Conservation (phyloP, 305 asterid genomes). For the Fraxinus velutina region DNA sequence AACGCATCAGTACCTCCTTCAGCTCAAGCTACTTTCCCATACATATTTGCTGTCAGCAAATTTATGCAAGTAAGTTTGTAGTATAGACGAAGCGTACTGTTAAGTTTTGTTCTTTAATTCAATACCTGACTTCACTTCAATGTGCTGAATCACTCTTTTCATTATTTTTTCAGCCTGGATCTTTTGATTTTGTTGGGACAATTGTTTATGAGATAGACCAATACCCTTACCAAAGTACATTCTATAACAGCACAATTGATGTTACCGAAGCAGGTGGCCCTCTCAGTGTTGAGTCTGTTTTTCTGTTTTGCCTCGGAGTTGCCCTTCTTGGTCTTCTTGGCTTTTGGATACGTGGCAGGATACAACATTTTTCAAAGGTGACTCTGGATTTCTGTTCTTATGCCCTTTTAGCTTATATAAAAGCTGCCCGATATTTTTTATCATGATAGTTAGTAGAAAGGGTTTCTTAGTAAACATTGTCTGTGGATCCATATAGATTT, state of each 20-base stretch:
- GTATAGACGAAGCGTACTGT: neutral
- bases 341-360: slow-evolving; percentile 59
- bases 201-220: slow-evolving; percentile 84
- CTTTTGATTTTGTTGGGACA: slow-evolving; percentile 83
- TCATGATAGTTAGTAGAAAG: neutral
- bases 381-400: neutral
- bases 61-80: slow-evolving; percentile 72
- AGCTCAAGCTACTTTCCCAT: slow-evolving; percentile 85
- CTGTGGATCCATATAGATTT: neutral
- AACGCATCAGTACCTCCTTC: slow-evolving; percentile 88
- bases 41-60: slow-evolving; percentile 81
- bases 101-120: slow-evolving; percentile 1
- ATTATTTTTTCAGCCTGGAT: slow-evolving; percentile 63
- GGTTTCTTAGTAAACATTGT: neutral
- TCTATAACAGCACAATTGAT: slow-evolving; percentile 91
- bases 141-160: neutral
- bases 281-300: slow-evolving; percentile 84
- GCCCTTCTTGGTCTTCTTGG: slow-evolving; percentile 66
- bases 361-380: slow-evolving; percentile 76
- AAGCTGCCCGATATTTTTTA: neutral
- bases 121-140: neutral
- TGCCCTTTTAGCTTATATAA: neutral
- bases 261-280: slow-evolving; percentile 77
- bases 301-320: slow-evolving; percentile 72
- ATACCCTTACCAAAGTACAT: slow-evolving; percentile 66